Conservation (phyloP, 2,329 filamentous ascomycete species). For the Dendrostoma leiphaemia region DNA sequence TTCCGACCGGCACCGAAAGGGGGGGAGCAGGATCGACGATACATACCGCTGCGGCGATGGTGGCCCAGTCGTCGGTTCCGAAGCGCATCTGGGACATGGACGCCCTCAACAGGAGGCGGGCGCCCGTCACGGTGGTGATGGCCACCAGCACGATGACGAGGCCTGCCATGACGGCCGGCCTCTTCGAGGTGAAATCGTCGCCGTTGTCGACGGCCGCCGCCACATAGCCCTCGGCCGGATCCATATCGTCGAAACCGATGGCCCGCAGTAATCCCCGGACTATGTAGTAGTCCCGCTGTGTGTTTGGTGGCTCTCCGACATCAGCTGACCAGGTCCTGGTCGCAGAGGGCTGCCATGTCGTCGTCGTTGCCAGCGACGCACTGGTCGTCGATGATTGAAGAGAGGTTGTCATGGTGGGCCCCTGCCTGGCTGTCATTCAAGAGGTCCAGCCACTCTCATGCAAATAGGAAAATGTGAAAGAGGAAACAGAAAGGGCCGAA, state of each 20-base stretch:
- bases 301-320: conserved; percentile 20
- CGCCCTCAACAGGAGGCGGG: conserved; percentile 27
- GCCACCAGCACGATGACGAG: conserved; percentile 27
- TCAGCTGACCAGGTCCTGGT: background rate
- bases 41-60: conserved; percentile 31
- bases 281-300: conserved; percentile 28
- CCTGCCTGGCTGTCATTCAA: no score
- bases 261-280: conserved; percentile 25
- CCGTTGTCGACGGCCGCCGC: conserved; percentile 19
- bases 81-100: conserved; percentile 26
- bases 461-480: no score
- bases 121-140: conserved; percentile 27
- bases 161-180: conserved; percentile 26
- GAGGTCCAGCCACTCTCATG: no score
- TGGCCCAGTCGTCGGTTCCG: conserved; percentile 32
- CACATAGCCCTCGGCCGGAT: conserved; percentile 22
- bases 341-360: no score
- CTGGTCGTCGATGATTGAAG: background rate
- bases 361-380: no score
- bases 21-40: no score
- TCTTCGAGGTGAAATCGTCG: conserved; percentile 26
- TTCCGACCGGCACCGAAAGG: background rate
- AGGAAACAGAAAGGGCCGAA: no score
- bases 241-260: conserved; percentile 20
- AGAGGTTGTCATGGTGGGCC: no score